Evolutionary conservation across 441 rosid species (phyloP).

Genomic region (Croton setiger): DNA sequence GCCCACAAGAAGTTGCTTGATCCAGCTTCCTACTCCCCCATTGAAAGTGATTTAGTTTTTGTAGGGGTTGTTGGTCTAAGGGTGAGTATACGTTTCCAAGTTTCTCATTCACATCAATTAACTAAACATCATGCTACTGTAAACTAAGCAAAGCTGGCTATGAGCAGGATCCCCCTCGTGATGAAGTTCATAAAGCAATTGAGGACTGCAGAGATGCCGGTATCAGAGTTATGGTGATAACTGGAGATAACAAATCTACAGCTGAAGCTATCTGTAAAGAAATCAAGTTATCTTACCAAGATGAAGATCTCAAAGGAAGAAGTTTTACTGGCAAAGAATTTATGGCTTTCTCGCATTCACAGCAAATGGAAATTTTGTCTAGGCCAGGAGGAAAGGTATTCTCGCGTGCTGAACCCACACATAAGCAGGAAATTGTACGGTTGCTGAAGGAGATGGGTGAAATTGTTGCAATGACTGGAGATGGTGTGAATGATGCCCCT

Average conservation of each 20-base stretch:
- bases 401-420: constrained; percentile 87
- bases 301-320: constrained; percentile 53
- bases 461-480: constrained; percentile 93
- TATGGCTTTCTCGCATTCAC: constrained; percentile 48
- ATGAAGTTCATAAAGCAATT: constrained; percentile 67
- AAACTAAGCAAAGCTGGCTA: background rate
- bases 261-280: constrained; percentile 88
- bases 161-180: constrained; percentile 85
- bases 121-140: background rate
- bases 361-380: constrained; percentile 47
- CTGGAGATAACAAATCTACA: constrained; percentile 91
- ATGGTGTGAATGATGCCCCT: constrained; percentile 94
- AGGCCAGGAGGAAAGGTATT: constrained; percentile 78
- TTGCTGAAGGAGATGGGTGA: constrained; percentile 85
- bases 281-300: constrained; percentile 50
- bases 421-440: constrained; percentile 87
- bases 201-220: constrained; percentile 84
- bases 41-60: constrained; percentile 64
- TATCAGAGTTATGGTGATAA: constrained; percentile 80
- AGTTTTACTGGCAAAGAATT: constrained; percentile 82
- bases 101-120: constrained; percentile 7
- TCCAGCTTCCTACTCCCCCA: constrained; percentile 58
- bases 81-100: constrained; percentile 33
- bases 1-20: constrained; percentile 85
- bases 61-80: constrained; percentile 84